Base-by-base conservation (phyloP, 2,329 filamentous ascomycete species). In the Graphilbum sp. region DNA sequence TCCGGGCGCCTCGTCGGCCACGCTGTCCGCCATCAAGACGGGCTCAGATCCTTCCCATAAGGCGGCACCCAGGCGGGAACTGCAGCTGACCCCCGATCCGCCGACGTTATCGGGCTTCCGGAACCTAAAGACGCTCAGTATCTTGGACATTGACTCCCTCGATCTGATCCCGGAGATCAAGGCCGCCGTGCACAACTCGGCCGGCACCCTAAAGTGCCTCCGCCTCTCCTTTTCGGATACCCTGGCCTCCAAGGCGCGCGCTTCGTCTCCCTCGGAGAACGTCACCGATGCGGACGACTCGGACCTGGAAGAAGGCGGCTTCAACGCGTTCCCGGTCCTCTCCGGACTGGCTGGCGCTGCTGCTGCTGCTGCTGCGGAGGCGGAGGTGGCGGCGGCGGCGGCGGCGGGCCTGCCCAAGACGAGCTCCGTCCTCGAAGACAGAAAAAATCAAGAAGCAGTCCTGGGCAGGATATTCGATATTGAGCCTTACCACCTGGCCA, bases 111-210 rank as follows among this genome's bases (percentile, higher is more conserved):
- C 68, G 1, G 68, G 65, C 0, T 77, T 79, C 54, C 66, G 60
- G 35, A 61, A 62, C 29, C 56, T 79, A 13, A 66, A 63, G 44
- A 63, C 50, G 5, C 54, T 79, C 13, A 55, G 63, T 4, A 56
- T 78, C 7, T 56, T 78, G 25, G 73, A 79, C 43, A 75, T 79
- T 37, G 73, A 78, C 42, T 62, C 55, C 21, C 55, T 75, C 5
- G 68, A 74, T 25, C 57, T 71, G 24, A 48, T 75, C 12, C 51
- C 59, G 2, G 74, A 78, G 51, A 59, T 79, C 43, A 66, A 63
- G 43, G 48, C 58, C 5, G 75, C 71, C 46, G 54, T 79, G 19
- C 58, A 58, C 11, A 67, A 68, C 44, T 76, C 67, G 1, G 60
- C 66, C 2, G 59, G 64, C 2, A 70, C 69, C 0, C 55, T 79